phyloP scores from a whole-genome alignment of 768 basidiomycete species.

The Thelephora ganbajun region DNA sequence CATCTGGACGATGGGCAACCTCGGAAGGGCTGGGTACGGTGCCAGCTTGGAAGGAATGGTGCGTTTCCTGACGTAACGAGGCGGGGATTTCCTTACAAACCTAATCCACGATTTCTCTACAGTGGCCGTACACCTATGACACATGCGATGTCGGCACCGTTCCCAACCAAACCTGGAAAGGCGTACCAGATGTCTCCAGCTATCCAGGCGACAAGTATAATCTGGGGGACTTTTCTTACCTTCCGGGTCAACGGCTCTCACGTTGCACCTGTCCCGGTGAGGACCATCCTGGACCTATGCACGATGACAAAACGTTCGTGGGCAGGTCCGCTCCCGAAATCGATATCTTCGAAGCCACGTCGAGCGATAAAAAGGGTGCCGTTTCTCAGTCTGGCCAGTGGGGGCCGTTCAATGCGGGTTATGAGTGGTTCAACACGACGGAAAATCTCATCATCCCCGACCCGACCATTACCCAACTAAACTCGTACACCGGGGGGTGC shows the following conservation, averaged over 20 bases:
- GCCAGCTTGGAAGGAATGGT: conserved; percentile 77
- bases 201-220: conserved; percentile 38
- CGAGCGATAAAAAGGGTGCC: conserved; percentile 23
- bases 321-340: conserved; percentile 62
- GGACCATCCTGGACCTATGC: conserved; percentile 37
- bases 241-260: conserved; percentile 59
- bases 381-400: conserved; percentile 83
- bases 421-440: conserved; percentile 53
- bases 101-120: neutral
- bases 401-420: conserved; percentile 71
- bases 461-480: conserved; percentile 33
- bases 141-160: conserved; percentile 51
- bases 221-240: conserved; percentile 39
- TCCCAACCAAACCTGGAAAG: conserved; percentile 63
- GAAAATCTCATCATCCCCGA: conserved; percentile 46
- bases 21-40: conserved; percentile 83
- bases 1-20: conserved; percentile 52
- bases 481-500: conserved; percentile 49
- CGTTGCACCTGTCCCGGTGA: conserved; percentile 35
- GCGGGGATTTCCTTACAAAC: neutral
- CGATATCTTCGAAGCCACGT: conserved; percentile 50
- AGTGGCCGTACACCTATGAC: conserved; percentile 81
- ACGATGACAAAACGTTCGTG: conserved; percentile 39
- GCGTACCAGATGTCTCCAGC: conserved; percentile 47
- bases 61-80: conserved; percentile 13